Percentiles rank a stretch among this genome's conserved stretches.
Conservation (phyloP, 257 asterid species). For the Parsonsia alboflavescens region DNA sequence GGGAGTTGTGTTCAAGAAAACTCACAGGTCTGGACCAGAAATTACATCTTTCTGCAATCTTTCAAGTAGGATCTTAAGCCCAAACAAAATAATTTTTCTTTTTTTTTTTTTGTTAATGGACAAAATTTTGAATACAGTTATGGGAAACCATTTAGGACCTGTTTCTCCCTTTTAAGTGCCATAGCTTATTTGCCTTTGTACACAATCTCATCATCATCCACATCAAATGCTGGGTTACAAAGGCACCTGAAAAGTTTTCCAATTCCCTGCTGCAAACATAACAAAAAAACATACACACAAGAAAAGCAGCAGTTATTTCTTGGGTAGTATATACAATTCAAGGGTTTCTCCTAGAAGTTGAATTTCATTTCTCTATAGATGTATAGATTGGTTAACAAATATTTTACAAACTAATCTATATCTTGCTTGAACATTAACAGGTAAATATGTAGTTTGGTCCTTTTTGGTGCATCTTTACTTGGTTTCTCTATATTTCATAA, state of each 20-base stretch:
- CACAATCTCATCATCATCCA: conserved; percentile 82
- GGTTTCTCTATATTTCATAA: not conserved
- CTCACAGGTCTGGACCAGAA: not conserved
- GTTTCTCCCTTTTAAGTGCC: not conserved
- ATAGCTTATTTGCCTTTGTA: conserved; percentile 60
- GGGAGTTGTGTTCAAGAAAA: not conserved
- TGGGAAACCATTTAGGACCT: not conserved
- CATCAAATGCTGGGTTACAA: conserved; percentile 82
- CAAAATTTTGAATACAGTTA: not conserved
- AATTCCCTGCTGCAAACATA: conserved; percentile 47
- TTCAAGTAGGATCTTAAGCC: not conserved
- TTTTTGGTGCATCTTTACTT: not conserved
- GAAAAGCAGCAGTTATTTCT: not conserved
- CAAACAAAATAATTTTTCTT: not conserved
- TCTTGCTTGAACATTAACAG: not conserved
- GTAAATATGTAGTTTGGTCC: too few relatives aligned
- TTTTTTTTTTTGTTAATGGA: not conserved
- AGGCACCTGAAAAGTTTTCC: conserved; percentile 87
- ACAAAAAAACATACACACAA: not conserved
- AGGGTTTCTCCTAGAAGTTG: not conserved
- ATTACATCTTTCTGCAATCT: not conserved
- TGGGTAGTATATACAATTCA: too few relatives aligned
- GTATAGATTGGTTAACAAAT: too few relatives aligned
- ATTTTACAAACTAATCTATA: not conserved
- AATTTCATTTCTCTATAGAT: too few relatives aligned